Evolutionary conservation across 2,329 filamentous ascomycete genomes (phyloP).

Genomic region (Orbilia brochopaga): DNA sequence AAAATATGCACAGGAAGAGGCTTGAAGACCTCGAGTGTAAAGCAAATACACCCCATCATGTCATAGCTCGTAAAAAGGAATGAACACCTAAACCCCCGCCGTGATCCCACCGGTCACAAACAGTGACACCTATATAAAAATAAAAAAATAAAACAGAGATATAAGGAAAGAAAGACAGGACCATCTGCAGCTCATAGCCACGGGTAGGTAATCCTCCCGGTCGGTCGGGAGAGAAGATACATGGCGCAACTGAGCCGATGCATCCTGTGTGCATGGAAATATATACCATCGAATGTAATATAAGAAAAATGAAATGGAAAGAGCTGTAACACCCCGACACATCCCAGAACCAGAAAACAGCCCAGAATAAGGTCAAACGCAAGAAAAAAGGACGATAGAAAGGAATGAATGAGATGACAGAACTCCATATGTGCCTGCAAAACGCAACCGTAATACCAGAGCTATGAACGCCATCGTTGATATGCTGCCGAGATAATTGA

Average conservation of each 20-base stretch:
- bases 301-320: background rate
- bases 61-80: slow-evolving; percentile 16
- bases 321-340: background rate
- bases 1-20: slow-evolving; percentile 44
- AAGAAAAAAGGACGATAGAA: slow-evolving; percentile 13
- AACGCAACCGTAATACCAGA: slow-evolving; percentile 16
- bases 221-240: too few relatives aligned
- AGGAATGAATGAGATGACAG: slow-evolving; percentile 14
- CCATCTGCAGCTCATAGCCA: too few relatives aligned
- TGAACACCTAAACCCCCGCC: slow-evolving; percentile 7
- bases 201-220: too few relatives aligned
- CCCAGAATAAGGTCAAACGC: background rate
- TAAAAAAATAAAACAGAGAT: slow-evolving; percentile 12
- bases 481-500: slow-evolving; percentile 25
- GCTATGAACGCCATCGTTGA: slow-evolving; percentile 33
- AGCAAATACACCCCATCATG: slow-evolving; percentile 14
- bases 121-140: slow-evolving; percentile 26
- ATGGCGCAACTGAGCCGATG: too few relatives aligned
- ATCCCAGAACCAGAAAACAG: background rate
- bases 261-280: too few relatives aligned
- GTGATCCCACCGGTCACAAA: too few relatives aligned
- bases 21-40: background rate
- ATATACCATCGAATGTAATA: too few relatives aligned
- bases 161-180: slow-evolving; percentile 15
- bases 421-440: slow-evolving; percentile 37